These are phyloP conservation scores for Rhizophagus clarus DNA, from an alignment of 192 early-diverging fungal genomes.

Conservation along the genomic window DNA sequence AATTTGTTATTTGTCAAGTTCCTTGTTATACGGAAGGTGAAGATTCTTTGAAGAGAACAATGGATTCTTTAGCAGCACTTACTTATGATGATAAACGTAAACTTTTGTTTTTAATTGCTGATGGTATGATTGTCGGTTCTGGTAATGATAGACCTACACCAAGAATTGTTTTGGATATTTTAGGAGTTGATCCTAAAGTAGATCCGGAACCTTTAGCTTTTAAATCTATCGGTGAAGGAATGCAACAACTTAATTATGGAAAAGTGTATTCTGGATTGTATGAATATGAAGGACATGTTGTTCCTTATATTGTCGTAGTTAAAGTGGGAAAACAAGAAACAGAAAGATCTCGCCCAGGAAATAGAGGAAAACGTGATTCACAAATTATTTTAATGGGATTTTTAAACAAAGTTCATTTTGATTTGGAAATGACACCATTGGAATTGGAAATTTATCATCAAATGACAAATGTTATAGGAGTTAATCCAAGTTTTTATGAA, in stretches of 20 bases:
- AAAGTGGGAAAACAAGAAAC: slow-evolving; percentile 84
- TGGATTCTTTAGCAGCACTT: slow-evolving; percentile 77
- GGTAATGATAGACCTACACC: slow-evolving; percentile 98
- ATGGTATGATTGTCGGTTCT: slow-evolving; percentile 93
- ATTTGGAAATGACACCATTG: slow-evolving; percentile 87
- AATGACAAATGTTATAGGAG: slow-evolving; percentile 95
- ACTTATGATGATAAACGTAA: slow-evolving; percentile 88
- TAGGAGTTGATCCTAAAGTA: slow-evolving; percentile 80
- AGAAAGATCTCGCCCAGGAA: slow-evolving; percentile 87
- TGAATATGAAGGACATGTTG: slow-evolving; percentile 83
- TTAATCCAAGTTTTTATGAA: slow-evolving; percentile 79
- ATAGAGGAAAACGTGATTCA: slow-evolving; percentile 97
- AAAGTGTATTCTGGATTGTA: slow-evolving; percentile 96
- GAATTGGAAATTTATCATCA: slow-evolving; percentile 97
- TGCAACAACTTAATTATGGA: slow-evolving; percentile 90
- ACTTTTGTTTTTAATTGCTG: slow-evolving; percentile 83
- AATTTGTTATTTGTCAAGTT: slow-evolving; percentile 94
- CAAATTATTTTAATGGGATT: slow-evolving; percentile 95
- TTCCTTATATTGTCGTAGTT: slow-evolving; percentile 93
- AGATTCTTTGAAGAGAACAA: slow-evolving; percentile 79
- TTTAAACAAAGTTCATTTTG: slow-evolving; percentile 90
- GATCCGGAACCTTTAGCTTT: slow-evolving; percentile 80
- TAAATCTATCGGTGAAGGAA: slow-evolving; percentile 87
- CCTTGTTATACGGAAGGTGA: slow-evolving; percentile 96
- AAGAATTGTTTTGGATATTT: slow-evolving; percentile 90